These are phyloP conservation scores for Epicoccum sorghinum DNA, from an alignment of 2,329 filamentous ascomycete species.

Conservation along the genomic window DNA sequence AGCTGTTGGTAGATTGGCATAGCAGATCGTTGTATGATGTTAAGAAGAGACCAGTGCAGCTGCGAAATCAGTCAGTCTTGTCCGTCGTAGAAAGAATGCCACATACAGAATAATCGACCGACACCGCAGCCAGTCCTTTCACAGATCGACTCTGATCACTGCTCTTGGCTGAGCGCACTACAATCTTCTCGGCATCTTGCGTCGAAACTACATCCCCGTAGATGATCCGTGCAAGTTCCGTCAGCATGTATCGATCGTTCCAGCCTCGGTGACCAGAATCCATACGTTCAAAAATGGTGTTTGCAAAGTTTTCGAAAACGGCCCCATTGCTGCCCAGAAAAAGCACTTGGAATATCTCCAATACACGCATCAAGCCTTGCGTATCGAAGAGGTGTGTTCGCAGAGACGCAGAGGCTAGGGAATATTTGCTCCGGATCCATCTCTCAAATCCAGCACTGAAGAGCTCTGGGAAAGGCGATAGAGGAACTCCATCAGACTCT, in stretches of 20 bases:
- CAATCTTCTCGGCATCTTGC: constrained; percentile 67
- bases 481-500: constrained; percentile 44
- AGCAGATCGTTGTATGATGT: constrained; percentile 72
- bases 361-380: constrained; percentile 68
- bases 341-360: constrained; percentile 72
- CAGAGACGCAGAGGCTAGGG: constrained; percentile 70
- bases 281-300: constrained; percentile 75
- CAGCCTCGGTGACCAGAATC: constrained; percentile 67
- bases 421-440: constrained; percentile 80
- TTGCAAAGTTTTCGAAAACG: constrained; percentile 68
- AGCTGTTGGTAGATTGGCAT: constrained; percentile 72
- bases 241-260: constrained; percentile 83
- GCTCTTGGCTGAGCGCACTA: constrained; percentile 59
- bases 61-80: constrained; percentile 6
- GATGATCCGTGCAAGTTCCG: constrained; percentile 75
- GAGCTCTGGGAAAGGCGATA: constrained; percentile 75
- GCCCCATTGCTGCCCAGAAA: constrained; percentile 80
- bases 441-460: constrained; percentile 72
- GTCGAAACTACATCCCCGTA: constrained; percentile 59
- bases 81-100: constrained; percentile 30
- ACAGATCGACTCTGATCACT: constrained; percentile 64
- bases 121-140: constrained; percentile 66
- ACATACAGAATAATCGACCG: constrained; percentile 70
- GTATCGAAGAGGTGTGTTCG: constrained; percentile 69
- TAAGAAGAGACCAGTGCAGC: constrained; percentile 66